Conservation (phyloP, 2,329 filamentous ascomycete species). For the Trichoderma sp. region DNA sequence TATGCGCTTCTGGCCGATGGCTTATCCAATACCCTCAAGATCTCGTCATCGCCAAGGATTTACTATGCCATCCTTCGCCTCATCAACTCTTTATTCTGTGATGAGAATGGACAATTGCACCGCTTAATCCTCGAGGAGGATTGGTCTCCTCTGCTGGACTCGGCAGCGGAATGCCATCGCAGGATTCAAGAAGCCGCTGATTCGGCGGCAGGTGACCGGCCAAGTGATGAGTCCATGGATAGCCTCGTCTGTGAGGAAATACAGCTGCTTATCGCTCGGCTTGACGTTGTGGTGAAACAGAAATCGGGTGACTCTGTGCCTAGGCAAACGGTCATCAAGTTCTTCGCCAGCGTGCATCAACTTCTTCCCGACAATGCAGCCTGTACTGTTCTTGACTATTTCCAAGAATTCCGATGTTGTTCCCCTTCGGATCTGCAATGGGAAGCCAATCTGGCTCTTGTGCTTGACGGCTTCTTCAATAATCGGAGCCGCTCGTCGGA, state of each 20-base stretch:
- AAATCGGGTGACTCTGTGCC: conserved; percentile 60
- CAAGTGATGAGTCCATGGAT: conserved; percentile 38
- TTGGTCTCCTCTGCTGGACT: conserved; percentile 62
- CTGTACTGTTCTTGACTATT: conserved; percentile 66
- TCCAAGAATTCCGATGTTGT: conserved; percentile 68
- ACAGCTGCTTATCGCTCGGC: conserved; percentile 46
- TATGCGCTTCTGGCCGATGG: conserved; percentile 61
- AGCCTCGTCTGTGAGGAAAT: conserved; percentile 48
- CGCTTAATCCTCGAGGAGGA: conserved; percentile 64
- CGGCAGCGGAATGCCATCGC: conserved; percentile 58
- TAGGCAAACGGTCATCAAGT: conserved; percentile 65
- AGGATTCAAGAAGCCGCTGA: conserved; percentile 33
- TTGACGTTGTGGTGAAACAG: conserved; percentile 51
- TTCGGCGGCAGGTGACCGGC: conserved; percentile 28
- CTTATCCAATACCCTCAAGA: conserved; percentile 52
- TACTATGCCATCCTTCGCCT: conserved; percentile 52
- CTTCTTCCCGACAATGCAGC: conserved; percentile 66
- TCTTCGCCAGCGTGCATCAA: conserved; percentile 63
- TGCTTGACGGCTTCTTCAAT: conserved; percentile 65
- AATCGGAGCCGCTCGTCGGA: conserved; percentile 61
- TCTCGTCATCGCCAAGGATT: conserved; percentile 49
- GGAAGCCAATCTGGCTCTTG: conserved; percentile 62
- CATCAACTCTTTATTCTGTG: conserved; percentile 58
- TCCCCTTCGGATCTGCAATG: conserved; percentile 70
- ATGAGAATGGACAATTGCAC: conserved; percentile 54